Evolutionary conservation across 73 alveolate species (phyloP).

Genomic region (Durusdinium trenchii): DNA sequence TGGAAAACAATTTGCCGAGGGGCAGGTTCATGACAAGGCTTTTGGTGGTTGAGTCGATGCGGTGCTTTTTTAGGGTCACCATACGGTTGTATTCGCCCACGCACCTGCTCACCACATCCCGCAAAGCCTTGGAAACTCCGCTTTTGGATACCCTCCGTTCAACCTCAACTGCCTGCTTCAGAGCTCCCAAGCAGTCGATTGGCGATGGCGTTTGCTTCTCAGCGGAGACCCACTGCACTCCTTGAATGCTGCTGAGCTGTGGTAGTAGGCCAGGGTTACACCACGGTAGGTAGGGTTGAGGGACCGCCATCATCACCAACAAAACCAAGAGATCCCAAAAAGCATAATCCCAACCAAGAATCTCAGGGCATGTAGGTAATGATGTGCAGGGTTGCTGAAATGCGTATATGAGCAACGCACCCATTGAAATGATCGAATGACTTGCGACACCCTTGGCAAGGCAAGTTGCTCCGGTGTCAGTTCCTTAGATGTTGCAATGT

Average conservation of each 20-base stretch:
- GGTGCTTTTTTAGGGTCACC: neutral
- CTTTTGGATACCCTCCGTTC: neutral
- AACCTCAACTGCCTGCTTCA: neutral
- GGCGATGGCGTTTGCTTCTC: neutral
- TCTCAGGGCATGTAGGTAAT: constrained; percentile 29
- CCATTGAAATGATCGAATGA: neutral
- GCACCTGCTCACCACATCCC: neutral
- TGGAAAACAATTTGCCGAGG: neutral
- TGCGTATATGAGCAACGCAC: constrained; percentile 20
- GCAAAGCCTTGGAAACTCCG: neutral
- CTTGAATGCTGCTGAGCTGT: neutral
- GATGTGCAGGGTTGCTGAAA: neutral
- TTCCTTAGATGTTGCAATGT: neutral
- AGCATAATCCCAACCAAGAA: neutral
- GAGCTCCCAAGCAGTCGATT: neutral
- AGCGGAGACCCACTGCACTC: neutral
- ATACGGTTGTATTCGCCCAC: neutral
- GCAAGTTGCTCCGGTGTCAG: neutral
- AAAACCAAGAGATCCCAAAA: neutral
- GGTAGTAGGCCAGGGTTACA: neutral
- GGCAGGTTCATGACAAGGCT: neutral
- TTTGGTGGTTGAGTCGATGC: neutral
- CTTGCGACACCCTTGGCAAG: neutral
- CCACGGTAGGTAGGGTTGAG: too few relatives aligned
- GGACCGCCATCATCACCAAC: too few relatives aligned